Base-by-base conservation (phyloP, 352 stramenopile genomes). In the Globisporangium perplexum region DNA sequence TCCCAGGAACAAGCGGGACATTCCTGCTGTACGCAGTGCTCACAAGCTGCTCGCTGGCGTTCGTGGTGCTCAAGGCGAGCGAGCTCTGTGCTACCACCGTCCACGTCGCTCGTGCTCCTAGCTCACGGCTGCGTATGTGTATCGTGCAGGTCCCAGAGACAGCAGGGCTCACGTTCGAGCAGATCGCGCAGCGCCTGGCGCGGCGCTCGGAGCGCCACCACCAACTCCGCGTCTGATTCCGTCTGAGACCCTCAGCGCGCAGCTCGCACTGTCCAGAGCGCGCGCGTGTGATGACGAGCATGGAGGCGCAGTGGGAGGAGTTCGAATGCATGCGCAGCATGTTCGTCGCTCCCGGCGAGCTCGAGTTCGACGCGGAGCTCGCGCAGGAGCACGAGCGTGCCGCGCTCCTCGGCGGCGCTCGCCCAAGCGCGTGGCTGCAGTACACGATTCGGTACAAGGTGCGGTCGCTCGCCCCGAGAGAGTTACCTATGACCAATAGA, bases 261-360 rank as follows among this genome's bases (percentile, higher is more conserved):
- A 11, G 36, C 36, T 43, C 41, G 24, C n/a, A 35, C 18, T 14
- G 36, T 11, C 39, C 22, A 15, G 41, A 46, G 18, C 26, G 50
- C n/a, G 8, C 45, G 41, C n/a, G 43, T 28, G n/a, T 4, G 7
- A 23, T 1, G 18, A 2, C 10, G 14, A 28, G 41, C 22, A 46
- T 46, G 41, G 44, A 45, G 36, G 66, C 74, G 57, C 77, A 89
- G 63, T 55, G 77, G 46, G 77, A 89, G 18, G 80, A 91, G 64
- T 65, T 88, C n/a, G 77, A 85, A 54, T 91, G 80, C 58, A 77
- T 91, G 63, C 47, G 69, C 11, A 89, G 80, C 61, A 91, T 91
- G 77, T 91, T 91, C 45, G 70, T 65, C 2, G 59, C 53, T 15
- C 45, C 36, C 0, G 47, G 75, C 1, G 80, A 89, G 65, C 43